Evolutionary conservation across 257 asterid species (phyloP).

Genomic region (Datura wrightii): DNA sequence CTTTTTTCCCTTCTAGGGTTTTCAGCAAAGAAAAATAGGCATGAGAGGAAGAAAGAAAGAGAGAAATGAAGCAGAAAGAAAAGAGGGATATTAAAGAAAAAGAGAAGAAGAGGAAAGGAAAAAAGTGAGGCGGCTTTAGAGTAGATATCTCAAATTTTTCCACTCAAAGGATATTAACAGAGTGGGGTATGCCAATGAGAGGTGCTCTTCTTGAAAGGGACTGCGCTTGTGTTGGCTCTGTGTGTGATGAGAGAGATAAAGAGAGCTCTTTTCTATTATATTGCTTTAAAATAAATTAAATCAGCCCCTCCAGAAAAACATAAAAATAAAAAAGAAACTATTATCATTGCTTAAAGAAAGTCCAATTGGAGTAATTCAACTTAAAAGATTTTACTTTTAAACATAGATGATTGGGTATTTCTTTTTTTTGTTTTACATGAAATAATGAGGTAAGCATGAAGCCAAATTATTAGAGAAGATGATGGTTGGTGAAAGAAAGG

Average conservation of each 20-base stretch:
- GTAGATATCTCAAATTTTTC: conserved; percentile 37
- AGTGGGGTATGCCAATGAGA: conserved; percentile 67
- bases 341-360: not conserved
- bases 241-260: conserved; percentile 32
- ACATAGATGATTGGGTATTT: too few relatives aligned
- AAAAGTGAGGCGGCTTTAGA: conserved; percentile 44
- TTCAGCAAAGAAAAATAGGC: not conserved
- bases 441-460: conserved; percentile 38
- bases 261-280: not conserved
- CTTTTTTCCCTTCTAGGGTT: not conserved
- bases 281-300: not conserved
- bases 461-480: conserved; percentile 40
- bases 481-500: conserved; percentile 39
- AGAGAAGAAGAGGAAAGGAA: conserved; percentile 4
- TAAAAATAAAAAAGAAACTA: not conserved
- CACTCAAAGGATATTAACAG: conserved; percentile 49
- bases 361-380: not conserved
- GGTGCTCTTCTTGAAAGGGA: conserved; percentile 42
- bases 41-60: not conserved
- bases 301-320: not conserved
- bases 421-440: not conserved
- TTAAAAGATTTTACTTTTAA: not conserved
- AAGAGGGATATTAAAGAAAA: conserved; percentile 28
- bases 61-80: conserved; percentile 30
- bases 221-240: conserved; percentile 50